Base-by-base conservation (phyloP, 139 green algal species). In the Coccomyxa sp. region DNA sequence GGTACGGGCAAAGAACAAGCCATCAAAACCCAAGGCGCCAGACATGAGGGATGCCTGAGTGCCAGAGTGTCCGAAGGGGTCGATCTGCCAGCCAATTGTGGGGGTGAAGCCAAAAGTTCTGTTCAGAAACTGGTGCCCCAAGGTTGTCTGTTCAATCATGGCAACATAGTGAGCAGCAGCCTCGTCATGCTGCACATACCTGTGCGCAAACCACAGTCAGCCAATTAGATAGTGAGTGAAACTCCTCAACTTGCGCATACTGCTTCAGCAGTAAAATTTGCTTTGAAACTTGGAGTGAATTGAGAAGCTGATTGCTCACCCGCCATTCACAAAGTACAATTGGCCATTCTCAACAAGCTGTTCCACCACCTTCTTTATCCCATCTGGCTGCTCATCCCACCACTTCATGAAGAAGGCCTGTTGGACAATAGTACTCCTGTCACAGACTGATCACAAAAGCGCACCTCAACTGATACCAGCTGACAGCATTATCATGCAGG, bases 11-110 rank as follows among this genome's bases (percentile, higher is more conserved):
- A 98, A 97, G 86, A 98, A 97, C 10, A 96, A 80, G 15, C 87
- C 94, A 32, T 98, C 92, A 81, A 95, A 94, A 63, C 95, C 95
- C 10, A 91, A 84, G 30, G 86, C 81, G 57, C 86, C 90, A 0
- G 88, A 85, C 71, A 98, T 82, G n/a, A 98, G 90, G 14, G 85
- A 87, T 32, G 92, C 94, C 66, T 98, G 94, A 0, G 92, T 95
- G 45, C 88, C 79, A 10, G 95, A 97, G 86, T 98, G 95, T 21
- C 95, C 95, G 86, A 98, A 98, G 17, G 95, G 95, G 84, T 98
- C 95, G 51, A 98, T 89, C 87, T 98, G 95, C 95, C 95, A 98
- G 0, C 88, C 92, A 0, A 97, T 82, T 0, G 51, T 82, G 0
- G 95, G 95, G 11, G 81, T 59, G 23, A 83, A 67, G n/a, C 85